A percentile compares a stretch with the other conserved stretches of the same genome.
Conservation (phyloP, 208 protist genomes). For the Crithidia bombi region DNA sequence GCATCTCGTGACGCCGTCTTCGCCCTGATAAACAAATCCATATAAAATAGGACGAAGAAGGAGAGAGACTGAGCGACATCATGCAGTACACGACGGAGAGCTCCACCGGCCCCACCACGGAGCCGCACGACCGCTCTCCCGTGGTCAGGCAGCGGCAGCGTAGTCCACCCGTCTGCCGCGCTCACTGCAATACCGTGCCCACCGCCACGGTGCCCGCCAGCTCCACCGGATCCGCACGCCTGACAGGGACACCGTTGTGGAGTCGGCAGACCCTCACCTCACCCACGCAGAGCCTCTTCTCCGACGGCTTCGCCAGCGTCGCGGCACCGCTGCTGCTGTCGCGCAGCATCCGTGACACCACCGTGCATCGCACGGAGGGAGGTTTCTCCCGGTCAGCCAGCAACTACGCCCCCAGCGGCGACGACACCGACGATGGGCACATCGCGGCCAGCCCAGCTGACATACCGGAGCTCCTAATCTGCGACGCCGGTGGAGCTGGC, state of each 20-base stretch:
- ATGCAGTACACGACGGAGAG: conserved; percentile 12
- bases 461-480: not conserved
- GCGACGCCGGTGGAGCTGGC: not conserved
- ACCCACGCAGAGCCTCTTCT: conserved; percentile 2
- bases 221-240: not conserved
- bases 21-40: not conserved
- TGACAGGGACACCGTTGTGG: not conserved
- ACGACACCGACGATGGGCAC: conserved; percentile 18
- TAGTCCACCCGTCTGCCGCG: not conserved
- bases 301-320: not conserved
- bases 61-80: no score
- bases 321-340: conserved; percentile 29
- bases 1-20: no score
- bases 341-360: conserved; percentile 31
- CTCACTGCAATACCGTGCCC: not conserved
- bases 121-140: not conserved
- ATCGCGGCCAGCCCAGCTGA: not conserved
- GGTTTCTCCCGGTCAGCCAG: conserved; percentile 9
- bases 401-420: conserved; percentile 14
- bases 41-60: not conserved
- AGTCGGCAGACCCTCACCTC: not conserved
- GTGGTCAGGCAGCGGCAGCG: conserved; percentile 10
- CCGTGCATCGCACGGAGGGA: conserved; percentile 9
- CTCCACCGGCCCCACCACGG: not conserved
- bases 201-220: conserved; percentile 11